phyloP scores from a whole-genome alignment of 2,329 filamentous ascomycete species.

The Teratosphaeria epicoccoides region DNA sequence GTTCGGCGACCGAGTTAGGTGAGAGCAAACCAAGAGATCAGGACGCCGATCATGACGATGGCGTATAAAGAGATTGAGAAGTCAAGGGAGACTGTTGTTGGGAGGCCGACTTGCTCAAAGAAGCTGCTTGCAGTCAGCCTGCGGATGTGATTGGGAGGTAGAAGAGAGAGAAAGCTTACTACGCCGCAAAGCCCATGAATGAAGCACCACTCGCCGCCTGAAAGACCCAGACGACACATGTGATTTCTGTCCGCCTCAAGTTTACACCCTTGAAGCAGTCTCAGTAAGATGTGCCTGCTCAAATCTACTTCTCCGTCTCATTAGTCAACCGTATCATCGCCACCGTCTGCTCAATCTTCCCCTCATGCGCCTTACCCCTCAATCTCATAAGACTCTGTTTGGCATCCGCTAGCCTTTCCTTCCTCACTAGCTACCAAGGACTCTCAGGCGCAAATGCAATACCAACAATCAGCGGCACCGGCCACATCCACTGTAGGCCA shows the following conservation, averaged over 20 bases:
- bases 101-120: slow-evolving; percentile 35
- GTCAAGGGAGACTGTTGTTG: slow-evolving; percentile 29
- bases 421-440: slow-evolving; percentile 1
- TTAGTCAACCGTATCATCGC: slow-evolving; percentile 86
- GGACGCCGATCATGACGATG: slow-evolving; percentile 63
- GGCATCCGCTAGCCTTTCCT: background rate
- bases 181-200: slow-evolving; percentile 13
- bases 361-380: slow-evolving; percentile 26
- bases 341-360: slow-evolving; percentile 61
- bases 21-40: slow-evolving; percentile 71
- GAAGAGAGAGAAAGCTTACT: slow-evolving; percentile 27
- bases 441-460: slow-evolving; percentile 5
- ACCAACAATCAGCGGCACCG: slow-evolving; percentile 18
- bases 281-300: slow-evolving; percentile 35
- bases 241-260: slow-evolving; percentile 34
- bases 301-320: slow-evolving; percentile 41
- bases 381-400: background rate
- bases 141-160: no score
- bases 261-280: slow-evolving; percentile 45
- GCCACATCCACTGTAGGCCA: slow-evolving; percentile 34
- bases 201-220: slow-evolving; percentile 34
- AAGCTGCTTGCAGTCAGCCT: slow-evolving; percentile 27
- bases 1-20: slow-evolving; percentile 59
- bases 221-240: slow-evolving; percentile 39
- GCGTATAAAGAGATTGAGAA: slow-evolving; percentile 44